Evolutionary conservation across 2,329 filamentous ascomycete species (phyloP).

Genomic region (Microdochium bolleyi): DNA sequence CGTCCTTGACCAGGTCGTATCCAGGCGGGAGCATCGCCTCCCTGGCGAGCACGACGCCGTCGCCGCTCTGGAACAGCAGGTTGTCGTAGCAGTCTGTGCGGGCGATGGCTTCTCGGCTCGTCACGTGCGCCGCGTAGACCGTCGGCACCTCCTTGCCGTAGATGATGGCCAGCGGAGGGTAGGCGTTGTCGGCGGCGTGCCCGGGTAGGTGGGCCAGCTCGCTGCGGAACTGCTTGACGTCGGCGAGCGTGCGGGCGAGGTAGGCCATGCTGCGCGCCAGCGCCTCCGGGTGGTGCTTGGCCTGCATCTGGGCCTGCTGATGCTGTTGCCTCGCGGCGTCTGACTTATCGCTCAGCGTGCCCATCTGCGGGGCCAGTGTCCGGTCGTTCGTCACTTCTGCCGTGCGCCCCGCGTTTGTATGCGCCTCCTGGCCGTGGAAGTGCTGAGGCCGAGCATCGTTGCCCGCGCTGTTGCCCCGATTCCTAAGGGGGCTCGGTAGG

Average conservation of each 20-base stretch:
- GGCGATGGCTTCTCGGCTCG: constrained; percentile 64
- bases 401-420: constrained; percentile 17
- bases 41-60: constrained; percentile 80
- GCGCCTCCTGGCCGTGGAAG: constrained; percentile 10
- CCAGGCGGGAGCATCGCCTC: constrained; percentile 80
- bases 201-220: constrained; percentile 56
- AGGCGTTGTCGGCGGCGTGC: constrained; percentile 59
- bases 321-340: constrained; percentile 16
- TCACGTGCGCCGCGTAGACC: constrained; percentile 72
- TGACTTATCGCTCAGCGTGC: constrained; percentile 17
- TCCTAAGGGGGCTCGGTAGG: constrained; percentile 34
- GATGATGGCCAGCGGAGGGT: constrained; percentile 75
- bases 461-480: constrained; percentile 31
- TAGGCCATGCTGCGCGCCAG: constrained; percentile 50
- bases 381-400: constrained; percentile 24
- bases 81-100: constrained; percentile 77
- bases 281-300: constrained; percentile 35
- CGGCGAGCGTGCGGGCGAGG: constrained; percentile 64
- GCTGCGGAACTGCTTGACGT: constrained; percentile 66
- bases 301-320: constrained; percentile 3
- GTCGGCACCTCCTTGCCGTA: constrained; percentile 86
- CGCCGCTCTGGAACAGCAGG: constrained; percentile 76
- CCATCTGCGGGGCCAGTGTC: constrained; percentile 39
- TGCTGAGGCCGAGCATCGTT: constrained; percentile 12
- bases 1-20: constrained; percentile 66